phyloP scores from a whole-genome alignment of 2,329 filamentous ascomycete genomes.

The Trichoderma harzianum region DNA sequence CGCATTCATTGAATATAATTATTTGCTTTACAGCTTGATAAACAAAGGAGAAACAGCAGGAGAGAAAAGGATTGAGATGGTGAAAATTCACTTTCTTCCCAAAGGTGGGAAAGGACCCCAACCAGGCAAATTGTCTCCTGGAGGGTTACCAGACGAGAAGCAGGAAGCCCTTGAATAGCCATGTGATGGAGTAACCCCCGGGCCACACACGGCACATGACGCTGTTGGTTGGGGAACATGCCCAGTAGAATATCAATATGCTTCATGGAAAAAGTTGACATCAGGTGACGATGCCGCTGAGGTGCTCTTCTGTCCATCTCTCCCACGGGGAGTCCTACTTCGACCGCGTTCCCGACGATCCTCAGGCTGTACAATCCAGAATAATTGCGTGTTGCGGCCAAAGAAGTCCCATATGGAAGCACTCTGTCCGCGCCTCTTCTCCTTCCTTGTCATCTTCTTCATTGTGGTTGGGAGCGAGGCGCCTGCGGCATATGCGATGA shows the following conservation, averaged over 20 bases:
- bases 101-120: neutral
- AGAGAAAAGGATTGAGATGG: neutral
- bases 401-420: neutral
- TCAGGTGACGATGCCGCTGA: neutral
- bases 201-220: too few relatives aligned
- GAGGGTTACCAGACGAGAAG: neutral
- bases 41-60: too few relatives aligned
- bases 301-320: neutral
- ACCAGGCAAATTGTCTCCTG: neutral
- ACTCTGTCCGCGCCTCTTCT: neutral
- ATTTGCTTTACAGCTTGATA: too few relatives aligned
- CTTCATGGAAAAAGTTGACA: neutral
- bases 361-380: neutral
- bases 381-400: neutral
- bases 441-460: conserved; percentile 11
- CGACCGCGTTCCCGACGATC: neutral
- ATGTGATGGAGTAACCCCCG: neutral
- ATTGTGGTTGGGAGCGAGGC: neutral
- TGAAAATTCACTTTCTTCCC: neutral
- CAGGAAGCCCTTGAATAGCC: neutral
- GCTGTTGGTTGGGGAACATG: neutral
- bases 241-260: neutral
- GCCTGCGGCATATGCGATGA: conserved; percentile 1
- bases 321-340: neutral
- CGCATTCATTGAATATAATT: too few relatives aligned